Evolutionary conservation across 805 yeast genomes (phyloP).

Genomic region (Priceomyces castillae): DNA sequence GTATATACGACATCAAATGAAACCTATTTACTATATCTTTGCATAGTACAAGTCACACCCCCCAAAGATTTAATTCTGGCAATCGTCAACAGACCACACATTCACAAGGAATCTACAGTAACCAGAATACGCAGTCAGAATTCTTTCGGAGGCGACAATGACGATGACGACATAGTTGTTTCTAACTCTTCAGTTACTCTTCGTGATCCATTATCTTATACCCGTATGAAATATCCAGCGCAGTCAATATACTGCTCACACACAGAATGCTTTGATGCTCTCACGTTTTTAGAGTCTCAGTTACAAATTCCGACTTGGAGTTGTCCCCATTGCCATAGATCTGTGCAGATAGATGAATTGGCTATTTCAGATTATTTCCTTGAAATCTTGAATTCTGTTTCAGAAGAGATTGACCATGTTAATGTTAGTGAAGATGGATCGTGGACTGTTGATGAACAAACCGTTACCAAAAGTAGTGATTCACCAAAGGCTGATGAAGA

Average conservation of each 20-base stretch:
- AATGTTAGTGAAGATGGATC: conserved; percentile 68
- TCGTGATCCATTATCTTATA: conserved; percentile 75
- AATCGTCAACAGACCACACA: conserved; percentile 43
- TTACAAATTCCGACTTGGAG: conserved; percentile 79
- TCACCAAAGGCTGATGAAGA: neutral
- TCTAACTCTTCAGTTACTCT: conserved; percentile 65
- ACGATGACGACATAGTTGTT: conserved; percentile 63
- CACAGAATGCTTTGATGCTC: conserved; percentile 84
- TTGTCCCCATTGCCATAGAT: conserved; percentile 76
- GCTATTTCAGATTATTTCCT: conserved; percentile 71
- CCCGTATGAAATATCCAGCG: conserved; percentile 68
- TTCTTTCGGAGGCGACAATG: conserved; percentile 31
- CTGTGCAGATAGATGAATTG: conserved; percentile 53
- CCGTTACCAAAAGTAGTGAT: neutral
- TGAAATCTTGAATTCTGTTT: conserved; percentile 56
- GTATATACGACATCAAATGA: conserved; percentile 57
- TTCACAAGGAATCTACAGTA: conserved; percentile 50
- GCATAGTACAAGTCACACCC: conserved; percentile 48
- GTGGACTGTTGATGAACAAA: conserved; percentile 48
- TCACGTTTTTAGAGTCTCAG: conserved; percentile 70
- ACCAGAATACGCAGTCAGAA: conserved; percentile 35
- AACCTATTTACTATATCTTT: conserved; percentile 52
- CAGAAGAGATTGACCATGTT: conserved; percentile 60
- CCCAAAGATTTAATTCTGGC: conserved; percentile 20
- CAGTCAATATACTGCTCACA: conserved; percentile 73